Evolutionary conservation across 164 flowering plant species (phyloP), one percentile per base, ranked within the genome.

Genomic region (grape (Vitis vinifera)): DNA sequence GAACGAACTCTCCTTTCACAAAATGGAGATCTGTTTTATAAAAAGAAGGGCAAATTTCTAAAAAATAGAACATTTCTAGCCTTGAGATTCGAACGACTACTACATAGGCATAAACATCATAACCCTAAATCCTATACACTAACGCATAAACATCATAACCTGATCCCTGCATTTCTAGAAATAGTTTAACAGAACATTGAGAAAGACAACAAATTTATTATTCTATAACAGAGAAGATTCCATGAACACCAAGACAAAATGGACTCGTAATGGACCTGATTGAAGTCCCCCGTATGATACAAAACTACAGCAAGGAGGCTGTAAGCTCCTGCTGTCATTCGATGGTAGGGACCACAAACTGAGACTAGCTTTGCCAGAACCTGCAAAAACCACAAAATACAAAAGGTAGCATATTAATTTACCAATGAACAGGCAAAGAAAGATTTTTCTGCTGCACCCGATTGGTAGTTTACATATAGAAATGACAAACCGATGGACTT

Each of bases 291-390:
- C 13, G 99, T 95, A 78, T 95, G 98, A 85, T 93, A 95, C 63
- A 95, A 77, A 73, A 95, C 99, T 62, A 95, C 98, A 62, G 97
- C 97, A 63, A 95, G 93, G 73, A 95, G 93, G 76, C 97, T 95
- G 84, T 93, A 95, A 61, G 99, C 99, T 70, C 99, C 99, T 9
- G 99, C 97, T 15, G 99, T 95, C 98, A 95, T 95, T 50, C 98
- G 87, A 84, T 95, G 97, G 73, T 93, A 95, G 62, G 99, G 99
- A 75, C 99, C 99, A 81, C 99, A 95, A 67, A 95, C 98, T 68
- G 97, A 93, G 47, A 95, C 93, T 51, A 95, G 89, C 81, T 93
- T 95, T 58, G 97, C 87, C 59, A 93, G 89, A 71, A 98, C 99
- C 98, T 95, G 85, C 58, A 74, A 65, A 60, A 31, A 72, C 49